A percentile compares a stretch with the other conserved stretches of the same genome.
phyloP scores from a whole-genome alignment of 139 green algal genomes.

The Diplosphaera chodatii region DNA sequence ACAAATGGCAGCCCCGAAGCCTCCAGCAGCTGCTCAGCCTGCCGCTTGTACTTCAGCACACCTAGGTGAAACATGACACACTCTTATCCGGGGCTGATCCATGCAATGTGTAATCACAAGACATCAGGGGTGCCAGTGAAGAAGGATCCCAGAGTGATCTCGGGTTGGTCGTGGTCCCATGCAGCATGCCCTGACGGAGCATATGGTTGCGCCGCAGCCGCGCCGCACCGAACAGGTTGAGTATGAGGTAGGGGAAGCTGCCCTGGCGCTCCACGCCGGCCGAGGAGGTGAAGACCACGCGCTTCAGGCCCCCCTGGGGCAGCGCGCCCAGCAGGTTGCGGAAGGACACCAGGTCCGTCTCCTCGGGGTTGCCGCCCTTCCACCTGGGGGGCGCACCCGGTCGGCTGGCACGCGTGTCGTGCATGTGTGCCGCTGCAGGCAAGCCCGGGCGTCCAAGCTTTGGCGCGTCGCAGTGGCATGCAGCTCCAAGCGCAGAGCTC shows the following conservation, averaged over 20 bases:
- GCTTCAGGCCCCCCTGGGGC: slow-evolving; percentile 47
- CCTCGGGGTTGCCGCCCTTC: slow-evolving; percentile 76
- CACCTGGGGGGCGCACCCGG: slow-evolving; percentile 67
- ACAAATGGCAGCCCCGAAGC: slow-evolving; percentile 79
- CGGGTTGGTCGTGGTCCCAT: no score
- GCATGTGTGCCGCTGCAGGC: no score
- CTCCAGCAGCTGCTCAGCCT: slow-evolving; percentile 63
- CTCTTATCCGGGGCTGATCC: background rate
- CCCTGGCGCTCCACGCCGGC: slow-evolving; percentile 75
- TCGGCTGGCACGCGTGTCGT: no score
- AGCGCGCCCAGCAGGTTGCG: slow-evolving; percentile 67
- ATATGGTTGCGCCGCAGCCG: no score
- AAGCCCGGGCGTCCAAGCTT: no score
- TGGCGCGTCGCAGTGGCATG: no score
- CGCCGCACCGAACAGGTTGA: slow-evolving; percentile 84
- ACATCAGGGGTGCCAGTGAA: no score
- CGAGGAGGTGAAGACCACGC: slow-evolving; percentile 82
- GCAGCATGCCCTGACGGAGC: no score
- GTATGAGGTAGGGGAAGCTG: slow-evolving; percentile 69
- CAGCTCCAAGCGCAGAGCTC: no score
- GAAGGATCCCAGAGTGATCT: no score
- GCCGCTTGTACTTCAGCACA: slow-evolving; percentile 88
- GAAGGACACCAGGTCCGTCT: slow-evolving; percentile 66
- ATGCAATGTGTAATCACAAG: background rate
- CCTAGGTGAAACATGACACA: slow-evolving; percentile 34